These are phyloP conservation scores for Colletotrichum shisoi DNA, from an alignment of 2,329 filamentous ascomycete genomes.

Conservation along the genomic window DNA sequence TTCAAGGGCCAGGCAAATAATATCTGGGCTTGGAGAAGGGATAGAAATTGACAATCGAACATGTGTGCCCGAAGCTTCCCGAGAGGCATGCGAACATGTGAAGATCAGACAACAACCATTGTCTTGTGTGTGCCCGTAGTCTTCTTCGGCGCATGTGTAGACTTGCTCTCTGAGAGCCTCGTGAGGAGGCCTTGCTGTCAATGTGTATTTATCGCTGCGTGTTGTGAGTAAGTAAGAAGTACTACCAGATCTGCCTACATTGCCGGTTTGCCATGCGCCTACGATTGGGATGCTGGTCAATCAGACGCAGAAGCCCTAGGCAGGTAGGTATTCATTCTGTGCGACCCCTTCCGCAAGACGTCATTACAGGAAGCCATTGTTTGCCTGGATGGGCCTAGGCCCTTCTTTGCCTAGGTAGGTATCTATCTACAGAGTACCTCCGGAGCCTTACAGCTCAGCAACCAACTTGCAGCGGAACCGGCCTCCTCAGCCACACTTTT, in stretches of 20 bases:
- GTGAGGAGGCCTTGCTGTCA: neutral
- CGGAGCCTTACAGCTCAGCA: constrained; percentile 11
- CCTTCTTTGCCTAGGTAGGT: neutral
- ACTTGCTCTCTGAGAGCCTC: neutral
- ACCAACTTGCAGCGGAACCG: neutral
- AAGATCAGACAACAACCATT: neutral
- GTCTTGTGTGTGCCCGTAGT: neutral
- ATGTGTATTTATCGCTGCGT: neutral
- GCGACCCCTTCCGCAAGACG: neutral
- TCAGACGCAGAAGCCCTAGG: neutral
- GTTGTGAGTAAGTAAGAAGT: neutral
- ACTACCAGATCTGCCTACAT: neutral
- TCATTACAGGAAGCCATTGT: neutral
- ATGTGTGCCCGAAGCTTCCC: neutral
- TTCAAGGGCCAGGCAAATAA: too few relatives aligned
- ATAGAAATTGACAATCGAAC: neutral
- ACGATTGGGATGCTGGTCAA: neutral
- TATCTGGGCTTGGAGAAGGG: too few relatives aligned
- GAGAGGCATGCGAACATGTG: neutral
- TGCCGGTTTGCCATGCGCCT: neutral
- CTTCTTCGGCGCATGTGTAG: neutral
- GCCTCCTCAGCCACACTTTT: constrained; percentile 29
- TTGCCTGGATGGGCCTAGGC: constrained; percentile 6
- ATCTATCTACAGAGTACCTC: neutral
- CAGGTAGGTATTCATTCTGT: neutral